A percentile compares a stretch with the other conserved stretches of the same genome.
phyloP scores from a whole-genome alignment of 495 filamentous ascomycete genomes.

The Viridothelium virens region DNA sequence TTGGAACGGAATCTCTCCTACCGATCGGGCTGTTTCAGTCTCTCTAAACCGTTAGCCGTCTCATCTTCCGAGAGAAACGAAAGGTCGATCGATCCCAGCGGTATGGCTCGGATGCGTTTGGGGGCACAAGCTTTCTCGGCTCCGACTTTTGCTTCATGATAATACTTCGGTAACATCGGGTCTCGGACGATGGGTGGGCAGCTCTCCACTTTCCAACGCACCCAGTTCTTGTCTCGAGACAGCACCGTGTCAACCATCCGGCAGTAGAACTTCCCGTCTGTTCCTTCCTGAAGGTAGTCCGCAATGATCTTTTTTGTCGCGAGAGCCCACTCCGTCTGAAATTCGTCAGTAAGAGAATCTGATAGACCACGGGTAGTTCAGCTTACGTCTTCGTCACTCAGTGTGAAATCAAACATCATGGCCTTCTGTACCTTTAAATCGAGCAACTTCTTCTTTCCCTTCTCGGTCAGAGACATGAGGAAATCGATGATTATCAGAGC shows the following conservation, averaged over 20 bases:
- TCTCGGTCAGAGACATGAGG: slow-evolving; percentile 75
- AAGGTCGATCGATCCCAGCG: slow-evolving; percentile 64
- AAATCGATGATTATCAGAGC: slow-evolving; percentile 91
- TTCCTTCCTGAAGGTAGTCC: slow-evolving; percentile 60
- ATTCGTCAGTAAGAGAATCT: slow-evolving; percentile 7
- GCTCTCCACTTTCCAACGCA: slow-evolving; percentile 90
- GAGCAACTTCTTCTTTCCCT: slow-evolving; percentile 67
- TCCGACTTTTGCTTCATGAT: slow-evolving; percentile 55
- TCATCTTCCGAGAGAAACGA: slow-evolving; percentile 65
- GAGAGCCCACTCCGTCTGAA: slow-evolving; percentile 62
- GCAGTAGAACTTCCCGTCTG: slow-evolving; percentile 85
- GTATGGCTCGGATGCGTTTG: slow-evolving; percentile 56
- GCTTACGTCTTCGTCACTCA: slow-evolving; percentile 75
- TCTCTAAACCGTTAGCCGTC: slow-evolving; percentile 46
- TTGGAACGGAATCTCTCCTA: slow-evolving; percentile 28
- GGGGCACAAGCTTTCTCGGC: slow-evolving; percentile 57
- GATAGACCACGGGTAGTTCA: not conserved
- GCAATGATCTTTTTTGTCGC: slow-evolving; percentile 66
- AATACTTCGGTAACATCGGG: slow-evolving; percentile 56
- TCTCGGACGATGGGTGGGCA: slow-evolving; percentile 78
- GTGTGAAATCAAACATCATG: slow-evolving; percentile 67
- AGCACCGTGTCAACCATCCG: slow-evolving; percentile 94
- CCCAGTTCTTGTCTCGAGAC: slow-evolving; percentile 94
- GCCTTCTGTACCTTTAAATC: slow-evolving; percentile 59
- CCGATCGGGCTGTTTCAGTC: slow-evolving; percentile 51